Evolutionary conservation across 108 stramenopile species (phyloP), one percentile per base, ranked within the genome.

Genomic region (Skeletonema costatum): DNA sequence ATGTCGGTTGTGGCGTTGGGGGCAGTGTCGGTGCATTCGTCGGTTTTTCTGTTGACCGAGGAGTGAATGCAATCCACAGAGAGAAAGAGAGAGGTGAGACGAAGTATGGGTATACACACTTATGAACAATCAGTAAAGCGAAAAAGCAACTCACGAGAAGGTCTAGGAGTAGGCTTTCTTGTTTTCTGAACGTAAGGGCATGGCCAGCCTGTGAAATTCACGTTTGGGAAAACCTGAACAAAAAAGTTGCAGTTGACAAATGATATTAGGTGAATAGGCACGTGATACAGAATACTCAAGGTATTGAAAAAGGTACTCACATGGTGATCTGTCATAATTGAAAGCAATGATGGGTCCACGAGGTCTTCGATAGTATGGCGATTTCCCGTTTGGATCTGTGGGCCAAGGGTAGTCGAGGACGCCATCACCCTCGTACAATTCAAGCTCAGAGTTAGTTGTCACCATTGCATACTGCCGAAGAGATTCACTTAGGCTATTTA

Each of bases 191-290:
- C 39, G 44, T 71, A 70, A 9, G 77, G 77, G 59, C 77, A 78
- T 0, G 77, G 77, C 77, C 77, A 78, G 13, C 77, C 64, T 29
- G 59, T 64, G 29, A 71, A 78, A 32, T 78, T 56, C n/a, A 70
- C 14, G 5, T 29, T 33, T 35, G 77, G 77, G 32, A n/a, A n/a
- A 42, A 32, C 76, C 41, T 42, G 41, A 42, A 42, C 12, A 42
- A 13, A 42, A 42, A 36, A 36, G 36, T 36, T n/a, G n/a, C n/a
- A n/a, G n/a, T n/a, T 36, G 13, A 42, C 41, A 42, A 42, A 13
- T 42, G 13, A 3, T 42, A 3, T 42, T 12, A 42, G 41, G 11
- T 42, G 6, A 36, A 6, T 36, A 36, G 35, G 35, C 35, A 6
- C 41, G 13, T 11, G 41, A 12, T 12, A 42, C 41, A 42, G 41